Conservation (phyloP, 176 grass and related monocot genomes). For the Carex parvula region DNA sequence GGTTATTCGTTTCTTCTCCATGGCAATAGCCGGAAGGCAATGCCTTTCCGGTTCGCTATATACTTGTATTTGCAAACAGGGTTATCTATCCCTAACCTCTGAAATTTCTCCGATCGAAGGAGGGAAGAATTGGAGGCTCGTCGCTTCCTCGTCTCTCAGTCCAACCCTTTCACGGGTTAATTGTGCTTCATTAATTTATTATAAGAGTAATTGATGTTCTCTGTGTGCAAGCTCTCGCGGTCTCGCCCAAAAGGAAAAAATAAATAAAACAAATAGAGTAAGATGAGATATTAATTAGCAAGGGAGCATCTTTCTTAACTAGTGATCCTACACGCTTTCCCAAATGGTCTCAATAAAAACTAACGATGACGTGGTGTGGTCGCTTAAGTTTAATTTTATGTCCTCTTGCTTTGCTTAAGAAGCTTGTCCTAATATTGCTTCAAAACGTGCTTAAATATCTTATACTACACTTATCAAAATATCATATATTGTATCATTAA, state of each 20-base stretch:
- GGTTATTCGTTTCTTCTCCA: slow-evolving; percentile 60
- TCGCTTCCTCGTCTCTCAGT: slow-evolving; percentile 15
- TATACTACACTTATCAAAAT: neutral
- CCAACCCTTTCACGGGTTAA: neutral
- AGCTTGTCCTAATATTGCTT: neutral
- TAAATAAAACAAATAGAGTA: neutral
- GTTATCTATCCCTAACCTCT: neutral
- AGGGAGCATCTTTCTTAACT: slow-evolving; percentile 15
- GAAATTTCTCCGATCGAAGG: slow-evolving; percentile 1
- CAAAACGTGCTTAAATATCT: neutral
- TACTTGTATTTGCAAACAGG: neutral
- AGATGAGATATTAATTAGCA: slow-evolving; percentile 28
- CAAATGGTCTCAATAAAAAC: neutral
- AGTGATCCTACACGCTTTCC: slow-evolving; percentile 7
- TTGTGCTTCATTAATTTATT: neutral
- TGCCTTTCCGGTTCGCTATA: neutral
- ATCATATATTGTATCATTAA: neutral
- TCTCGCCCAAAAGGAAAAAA: neutral
- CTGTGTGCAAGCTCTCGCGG: slow-evolving; percentile 20
- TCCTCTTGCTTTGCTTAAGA: neutral
- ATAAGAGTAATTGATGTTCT: neutral
- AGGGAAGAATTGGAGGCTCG: neutral
- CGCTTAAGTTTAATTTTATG: neutral
- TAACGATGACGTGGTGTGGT: neutral
- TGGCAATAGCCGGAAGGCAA: slow-evolving; percentile 7